Evolutionary conservation across 805 yeast species (phyloP).

Genomic region (Metschnikowia hibisci): DNA sequence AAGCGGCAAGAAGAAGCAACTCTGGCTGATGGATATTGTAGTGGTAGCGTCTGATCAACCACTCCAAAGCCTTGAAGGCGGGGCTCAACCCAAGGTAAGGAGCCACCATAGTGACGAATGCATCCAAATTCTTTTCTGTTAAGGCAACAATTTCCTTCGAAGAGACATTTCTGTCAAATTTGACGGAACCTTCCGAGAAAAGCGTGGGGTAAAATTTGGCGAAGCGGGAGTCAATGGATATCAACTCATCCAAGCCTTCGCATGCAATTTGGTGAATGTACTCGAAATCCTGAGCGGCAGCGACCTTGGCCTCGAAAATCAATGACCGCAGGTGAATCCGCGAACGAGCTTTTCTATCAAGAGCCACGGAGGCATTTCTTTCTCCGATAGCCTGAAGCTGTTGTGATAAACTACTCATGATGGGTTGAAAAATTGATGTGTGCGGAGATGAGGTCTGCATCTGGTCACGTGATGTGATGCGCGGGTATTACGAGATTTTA

Average conservation of each 20-base stretch:
- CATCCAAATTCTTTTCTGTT: constrained; percentile 69
- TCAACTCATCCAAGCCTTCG: constrained; percentile 74
- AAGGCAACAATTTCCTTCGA: constrained; percentile 70
- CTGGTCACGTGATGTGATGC: constrained; percentile 1
- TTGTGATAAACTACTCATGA: constrained; percentile 63
- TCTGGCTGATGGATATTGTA: constrained; percentile 81
- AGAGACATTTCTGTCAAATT: constrained; percentile 79
- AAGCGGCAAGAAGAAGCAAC: constrained; percentile 58
- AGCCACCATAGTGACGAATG: constrained; percentile 68
- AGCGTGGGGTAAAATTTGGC: constrained; percentile 62
- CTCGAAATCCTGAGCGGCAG: constrained; percentile 93
- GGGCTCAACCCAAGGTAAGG: constrained; percentile 75
- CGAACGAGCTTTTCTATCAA: constrained; percentile 83
- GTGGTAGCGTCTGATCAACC: constrained; percentile 90
- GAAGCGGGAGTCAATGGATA: constrained; percentile 71
- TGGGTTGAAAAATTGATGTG: constrained; percentile 1
- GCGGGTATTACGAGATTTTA: no score
- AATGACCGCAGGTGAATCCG: constrained; percentile 86
- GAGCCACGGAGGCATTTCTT: constrained; percentile 64
- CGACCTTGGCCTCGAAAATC: constrained; percentile 78
- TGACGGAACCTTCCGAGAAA: constrained; percentile 77
- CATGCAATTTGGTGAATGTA: constrained; percentile 65
- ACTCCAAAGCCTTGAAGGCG: constrained; percentile 80
- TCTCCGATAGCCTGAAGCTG: constrained; percentile 73
- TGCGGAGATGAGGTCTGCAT: constrained; percentile 2